phyloP scores from a whole-genome alignment of 2,329 filamentous ascomycete species.

The Verruconis gallopava region DNA sequence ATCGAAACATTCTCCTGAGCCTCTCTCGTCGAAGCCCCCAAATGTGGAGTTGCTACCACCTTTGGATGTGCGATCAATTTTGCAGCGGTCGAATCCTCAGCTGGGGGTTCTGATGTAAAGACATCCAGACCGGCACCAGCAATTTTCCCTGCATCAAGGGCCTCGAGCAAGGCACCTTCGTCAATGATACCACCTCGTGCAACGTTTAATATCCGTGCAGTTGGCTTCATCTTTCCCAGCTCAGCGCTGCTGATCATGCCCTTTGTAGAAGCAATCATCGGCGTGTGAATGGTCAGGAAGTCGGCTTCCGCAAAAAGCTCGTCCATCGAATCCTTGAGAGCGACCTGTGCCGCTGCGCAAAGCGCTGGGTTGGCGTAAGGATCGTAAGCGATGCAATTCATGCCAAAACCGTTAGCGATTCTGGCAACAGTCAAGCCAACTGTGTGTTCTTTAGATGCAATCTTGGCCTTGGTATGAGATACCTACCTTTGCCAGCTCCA shows the following conservation, averaged over 20 bases:
- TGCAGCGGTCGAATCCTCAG: slow-evolving; percentile 44
- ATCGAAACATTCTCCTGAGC: slow-evolving; percentile 75
- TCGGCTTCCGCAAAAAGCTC: slow-evolving; percentile 55
- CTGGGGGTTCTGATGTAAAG: slow-evolving; percentile 61
- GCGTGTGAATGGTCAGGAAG: slow-evolving; percentile 72
- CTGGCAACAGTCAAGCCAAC: slow-evolving; percentile 67
- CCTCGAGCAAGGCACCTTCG: slow-evolving; percentile 57
- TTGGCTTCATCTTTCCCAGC: slow-evolving; percentile 57
- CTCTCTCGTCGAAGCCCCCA: slow-evolving; percentile 69
- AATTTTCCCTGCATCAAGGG: slow-evolving; percentile 57
- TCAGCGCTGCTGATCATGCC: slow-evolving; percentile 59
- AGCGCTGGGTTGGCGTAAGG: slow-evolving; percentile 66
- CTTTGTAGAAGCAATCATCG: slow-evolving; percentile 62
- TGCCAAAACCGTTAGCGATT: slow-evolving; percentile 65
- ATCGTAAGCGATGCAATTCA: slow-evolving; percentile 62
- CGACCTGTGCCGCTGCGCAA: slow-evolving; percentile 53
- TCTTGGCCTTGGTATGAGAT: neutral
- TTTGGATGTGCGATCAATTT: slow-evolving; percentile 54
- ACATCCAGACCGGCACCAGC: slow-evolving; percentile 70
- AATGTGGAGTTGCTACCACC: slow-evolving; percentile 66
- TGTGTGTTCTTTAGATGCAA: slow-evolving; percentile 15
- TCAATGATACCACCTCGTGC: slow-evolving; percentile 71
- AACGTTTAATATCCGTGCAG: slow-evolving; percentile 64
- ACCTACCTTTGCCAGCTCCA: slow-evolving; percentile 59
- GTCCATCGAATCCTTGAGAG: slow-evolving; percentile 43